A percentile compares a stretch with the other conserved stretches of the same genome.
Conservation (phyloP, 257 asterid species). For the Eustoma russellianum region DNA sequence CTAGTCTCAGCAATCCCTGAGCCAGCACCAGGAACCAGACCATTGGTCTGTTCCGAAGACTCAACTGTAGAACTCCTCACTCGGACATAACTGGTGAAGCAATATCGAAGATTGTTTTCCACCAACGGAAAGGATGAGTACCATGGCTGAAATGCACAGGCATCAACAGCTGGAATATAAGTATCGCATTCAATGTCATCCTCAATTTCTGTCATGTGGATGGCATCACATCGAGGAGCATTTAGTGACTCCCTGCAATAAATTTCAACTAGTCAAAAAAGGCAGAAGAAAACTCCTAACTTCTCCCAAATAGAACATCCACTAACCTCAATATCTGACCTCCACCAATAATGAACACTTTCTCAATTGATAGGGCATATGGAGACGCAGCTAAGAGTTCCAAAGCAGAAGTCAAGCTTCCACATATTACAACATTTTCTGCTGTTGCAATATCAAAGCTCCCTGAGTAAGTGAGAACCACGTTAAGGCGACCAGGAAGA, state of each 20-base stretch:
- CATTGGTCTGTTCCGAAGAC: slow-evolving; percentile 11
- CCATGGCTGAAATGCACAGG: slow-evolving; percentile 76
- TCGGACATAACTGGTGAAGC: slow-evolving; percentile 69
- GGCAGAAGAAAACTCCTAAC: not conserved
- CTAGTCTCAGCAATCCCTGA: slow-evolving; percentile 25
- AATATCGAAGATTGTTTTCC: slow-evolving; percentile 49
- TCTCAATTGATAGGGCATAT: slow-evolving; percentile 52
- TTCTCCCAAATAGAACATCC: slow-evolving; percentile 1
- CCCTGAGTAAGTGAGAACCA: slow-evolving; percentile 74
- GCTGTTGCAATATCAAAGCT: slow-evolving; percentile 36
- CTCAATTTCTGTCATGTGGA: slow-evolving; percentile 76
- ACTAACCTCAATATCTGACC: slow-evolving; percentile 80
- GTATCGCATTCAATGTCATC: slow-evolving; percentile 69
- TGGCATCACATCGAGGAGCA: slow-evolving; percentile 71
- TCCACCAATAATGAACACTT: slow-evolving; percentile 86
- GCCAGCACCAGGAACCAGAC: slow-evolving; percentile 12
- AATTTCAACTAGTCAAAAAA: slow-evolving; percentile 3
- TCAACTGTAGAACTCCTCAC: slow-evolving; percentile 24
- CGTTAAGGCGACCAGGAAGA: slow-evolving; percentile 86
- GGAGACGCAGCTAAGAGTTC: slow-evolving; percentile 64
- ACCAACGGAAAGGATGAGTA: slow-evolving; percentile 56
- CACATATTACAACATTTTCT: slow-evolving; percentile 59
- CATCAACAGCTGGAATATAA: slow-evolving; percentile 68
- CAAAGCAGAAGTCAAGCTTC: slow-evolving; percentile 59
- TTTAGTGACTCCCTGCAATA: slow-evolving; percentile 76